phyloP scores from a whole-genome alignment of 768 basidiomycete genomes.

The Lentinula guzmanii region DNA sequence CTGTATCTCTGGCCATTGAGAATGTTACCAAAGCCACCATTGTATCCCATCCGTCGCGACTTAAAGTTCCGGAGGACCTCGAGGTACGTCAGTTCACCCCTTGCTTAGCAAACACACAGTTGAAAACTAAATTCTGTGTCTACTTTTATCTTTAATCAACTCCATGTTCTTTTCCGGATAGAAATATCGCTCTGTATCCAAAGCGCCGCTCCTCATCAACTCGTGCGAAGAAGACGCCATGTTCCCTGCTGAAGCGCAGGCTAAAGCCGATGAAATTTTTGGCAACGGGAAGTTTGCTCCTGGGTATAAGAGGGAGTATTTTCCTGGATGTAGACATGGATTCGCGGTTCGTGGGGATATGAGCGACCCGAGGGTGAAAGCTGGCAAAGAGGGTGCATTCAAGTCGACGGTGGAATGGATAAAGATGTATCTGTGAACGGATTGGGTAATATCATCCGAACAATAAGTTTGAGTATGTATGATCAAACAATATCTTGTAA shows the following conservation, averaged over 20 bases:
- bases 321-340: constrained; percentile 16
- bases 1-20: constrained; percentile 23
- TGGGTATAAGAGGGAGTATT: constrained; percentile 27
- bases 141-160: background rate
- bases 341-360: constrained; percentile 24
- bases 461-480: too few relatives aligned
- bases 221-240: constrained; percentile 26
- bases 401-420: constrained; percentile 29
- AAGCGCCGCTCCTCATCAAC: constrained; percentile 37
- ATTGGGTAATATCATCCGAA: too few relatives aligned
- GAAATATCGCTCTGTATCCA: constrained; percentile 25
- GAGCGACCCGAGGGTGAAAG: constrained; percentile 20
- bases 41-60: constrained; percentile 24
- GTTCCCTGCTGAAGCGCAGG: constrained; percentile 27
- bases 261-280: constrained; percentile 29
- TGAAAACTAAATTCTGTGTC: background rate
- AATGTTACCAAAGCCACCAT: constrained; percentile 17
- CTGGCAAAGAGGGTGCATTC: constrained; percentile 36
- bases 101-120: background rate
- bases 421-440: constrained; percentile 15
- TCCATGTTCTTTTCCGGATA: constrained; percentile 5
- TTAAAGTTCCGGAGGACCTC: constrained; percentile 25
- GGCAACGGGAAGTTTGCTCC: constrained; percentile 23
- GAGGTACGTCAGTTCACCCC: constrained; percentile 11
- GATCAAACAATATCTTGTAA: too few relatives aligned